Conservation (phyloP, 2,329 filamentous ascomycete species). For the Botrytis deweyae region DNA sequence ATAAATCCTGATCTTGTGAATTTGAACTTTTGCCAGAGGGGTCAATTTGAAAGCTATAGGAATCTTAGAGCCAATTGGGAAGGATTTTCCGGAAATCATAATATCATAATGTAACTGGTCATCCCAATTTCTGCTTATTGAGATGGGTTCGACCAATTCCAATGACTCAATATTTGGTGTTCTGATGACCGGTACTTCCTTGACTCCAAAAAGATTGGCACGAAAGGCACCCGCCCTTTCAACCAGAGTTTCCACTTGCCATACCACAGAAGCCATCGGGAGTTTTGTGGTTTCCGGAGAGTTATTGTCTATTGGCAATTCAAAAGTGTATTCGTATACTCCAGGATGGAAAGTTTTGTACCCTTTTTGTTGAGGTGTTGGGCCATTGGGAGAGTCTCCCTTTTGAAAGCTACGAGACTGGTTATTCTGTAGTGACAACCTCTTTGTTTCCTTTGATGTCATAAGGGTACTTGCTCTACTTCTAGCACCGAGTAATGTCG, state of each 20-base stretch:
- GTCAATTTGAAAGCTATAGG: constrained; percentile 76
- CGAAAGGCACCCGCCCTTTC: constrained; percentile 71
- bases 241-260: constrained; percentile 66
- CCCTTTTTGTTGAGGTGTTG: constrained; percentile 61
- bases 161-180: constrained; percentile 68
- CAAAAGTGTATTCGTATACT: constrained; percentile 59
- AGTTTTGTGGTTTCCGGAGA: constrained; percentile 71
- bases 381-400: constrained; percentile 55
- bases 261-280: constrained; percentile 67
- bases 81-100: constrained; percentile 75
- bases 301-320: constrained; percentile 77
- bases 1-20: constrained; percentile 71
- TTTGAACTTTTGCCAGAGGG: constrained; percentile 71
- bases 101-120: constrained; percentile 76
- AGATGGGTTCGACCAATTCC: constrained; percentile 72
- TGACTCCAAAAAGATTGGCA: constrained; percentile 63
- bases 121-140: constrained; percentile 74
- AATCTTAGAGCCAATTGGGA: constrained; percentile 68
- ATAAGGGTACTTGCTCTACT: constrained; percentile 34
- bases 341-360: constrained; percentile 64
- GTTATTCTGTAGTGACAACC: constrained; percentile 61
- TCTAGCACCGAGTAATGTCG: constrained; percentile 29
- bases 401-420: constrained; percentile 69
- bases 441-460: constrained; percentile 45
- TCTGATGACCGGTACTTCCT: constrained; percentile 67